These are phyloP conservation scores for Glebionis coronaria DNA, from an alignment of 129 eudicot species.

Conservation along the genomic window DNA sequence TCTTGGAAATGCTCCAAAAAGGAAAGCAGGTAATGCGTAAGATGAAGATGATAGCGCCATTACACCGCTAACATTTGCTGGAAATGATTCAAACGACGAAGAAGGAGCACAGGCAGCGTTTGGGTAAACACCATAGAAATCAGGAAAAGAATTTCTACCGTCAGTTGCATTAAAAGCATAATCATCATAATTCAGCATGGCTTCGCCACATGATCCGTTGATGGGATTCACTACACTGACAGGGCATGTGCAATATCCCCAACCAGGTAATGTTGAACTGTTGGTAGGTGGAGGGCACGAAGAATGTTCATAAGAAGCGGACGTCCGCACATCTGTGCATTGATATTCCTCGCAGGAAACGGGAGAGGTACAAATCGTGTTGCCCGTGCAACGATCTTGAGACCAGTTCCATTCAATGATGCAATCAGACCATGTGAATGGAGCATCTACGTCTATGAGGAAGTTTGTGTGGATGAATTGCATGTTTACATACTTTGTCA, in stretches of 20 bases:
- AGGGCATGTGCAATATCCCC: slow-evolving; percentile 7
- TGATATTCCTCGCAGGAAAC: slow-evolving; percentile 30
- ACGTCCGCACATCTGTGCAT: slow-evolving; percentile 30
- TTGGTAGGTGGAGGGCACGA: slow-evolving; percentile 10
- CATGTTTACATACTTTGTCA: slow-evolving; percentile 9
- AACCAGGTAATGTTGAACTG: slow-evolving; percentile 4
- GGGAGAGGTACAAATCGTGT: slow-evolving; percentile 9
- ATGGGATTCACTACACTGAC: background rate
- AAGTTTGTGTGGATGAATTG: slow-evolving; percentile 16
- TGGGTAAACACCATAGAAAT: background rate
- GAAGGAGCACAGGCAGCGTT: slow-evolving; percentile 16
- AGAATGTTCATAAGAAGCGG: slow-evolving; percentile 12
- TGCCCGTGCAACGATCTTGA: background rate
- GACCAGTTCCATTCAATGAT: background rate
- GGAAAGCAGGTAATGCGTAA: slow-evolving; percentile 7
- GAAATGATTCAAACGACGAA: slow-evolving; percentile 13
- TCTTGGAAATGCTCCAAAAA: background rate
- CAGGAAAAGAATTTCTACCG: background rate
- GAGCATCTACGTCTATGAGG: slow-evolving; percentile 10
- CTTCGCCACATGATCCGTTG: slow-evolving; percentile 1
- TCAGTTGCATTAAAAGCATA: background rate
- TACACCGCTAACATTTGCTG: slow-evolving; percentile 13
- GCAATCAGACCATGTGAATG: slow-evolving; percentile 21
- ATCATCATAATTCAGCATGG: background rate
- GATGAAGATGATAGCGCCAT: slow-evolving; percentile 20